A percentile compares a stretch with the other conserved stretches of the same genome.
Evolutionary conservation across 1,284 basidiomycete genomes (phyloP).

Genomic region (Phellinidium pouzarii): DNA sequence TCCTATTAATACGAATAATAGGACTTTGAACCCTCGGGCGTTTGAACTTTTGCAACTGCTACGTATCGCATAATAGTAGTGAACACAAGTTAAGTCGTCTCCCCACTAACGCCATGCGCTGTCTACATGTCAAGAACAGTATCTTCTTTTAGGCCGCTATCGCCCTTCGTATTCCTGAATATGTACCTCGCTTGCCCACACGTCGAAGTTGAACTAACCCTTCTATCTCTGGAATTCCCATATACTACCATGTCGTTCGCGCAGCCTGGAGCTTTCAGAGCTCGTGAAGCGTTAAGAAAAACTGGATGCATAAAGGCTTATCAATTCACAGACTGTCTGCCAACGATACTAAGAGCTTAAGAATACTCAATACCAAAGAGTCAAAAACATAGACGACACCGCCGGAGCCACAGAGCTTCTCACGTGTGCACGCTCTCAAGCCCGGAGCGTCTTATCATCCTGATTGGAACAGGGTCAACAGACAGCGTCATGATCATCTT

Average conservation of each 20-base stretch:
- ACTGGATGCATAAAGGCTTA: background rate
- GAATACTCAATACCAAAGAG: background rate
- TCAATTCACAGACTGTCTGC: background rate
- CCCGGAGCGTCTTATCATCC: conserved; percentile 27
- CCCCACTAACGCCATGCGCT: background rate
- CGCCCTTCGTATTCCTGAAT: background rate
- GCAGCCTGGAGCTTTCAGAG: background rate
- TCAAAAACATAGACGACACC: background rate
- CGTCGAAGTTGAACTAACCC: background rate
- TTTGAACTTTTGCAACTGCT: no score
- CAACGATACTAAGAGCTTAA: no score
- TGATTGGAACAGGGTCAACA: conserved; percentile 35
- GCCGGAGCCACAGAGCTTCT: background rate
- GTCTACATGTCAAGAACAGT: background rate
- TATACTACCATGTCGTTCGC: no score
- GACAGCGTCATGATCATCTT: conserved; percentile 35
- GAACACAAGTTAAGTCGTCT: background rate
- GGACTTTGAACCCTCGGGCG: no score
- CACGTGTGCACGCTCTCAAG: background rate
- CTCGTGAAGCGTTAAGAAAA: background rate
- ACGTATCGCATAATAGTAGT: no score
- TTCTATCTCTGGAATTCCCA: background rate
- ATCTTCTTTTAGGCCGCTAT: background rate
- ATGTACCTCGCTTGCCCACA: background rate
- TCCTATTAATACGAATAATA: no score